Evolutionary conservation across 2,329 filamentous ascomycete species (phyloP), one percentile per base, ranked within the genome.

Genomic region (Aspergillus phoenicis): DNA sequence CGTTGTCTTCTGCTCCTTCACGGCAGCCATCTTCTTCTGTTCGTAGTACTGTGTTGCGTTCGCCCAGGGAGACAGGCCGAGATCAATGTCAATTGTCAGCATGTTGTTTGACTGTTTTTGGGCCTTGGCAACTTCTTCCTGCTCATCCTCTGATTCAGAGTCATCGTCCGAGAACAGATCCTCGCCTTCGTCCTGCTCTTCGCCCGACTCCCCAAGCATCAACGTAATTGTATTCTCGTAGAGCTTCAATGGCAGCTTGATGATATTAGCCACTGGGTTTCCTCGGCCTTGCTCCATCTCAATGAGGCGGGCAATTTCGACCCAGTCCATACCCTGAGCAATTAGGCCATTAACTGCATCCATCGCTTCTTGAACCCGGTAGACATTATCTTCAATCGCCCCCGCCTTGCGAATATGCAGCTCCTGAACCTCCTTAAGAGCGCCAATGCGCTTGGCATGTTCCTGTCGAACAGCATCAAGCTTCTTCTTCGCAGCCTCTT

Each of bases 291-390:
- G 91, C 73, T 98, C 94, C 66, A 92, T 86, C 73, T 97, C 92
- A 56, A 99, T 91, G 63, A 99, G 80, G 61, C 89, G 90, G 8
- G 86, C 91, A 69, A 98, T 93, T 66, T 97, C 91, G 10, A 92
- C 87, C 95, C 95, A 99, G 70, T 99, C 95, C 93, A 98, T 98
- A 10, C 94, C 94, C 71, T 97, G 92, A 5, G 87, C 87, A 62
- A 99, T 87, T n/a, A 98, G 81, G 0, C 91, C 91, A 74, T 96
- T 98, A 57, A 99, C 89, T 3, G 95, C 93, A 73, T 93, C 91
- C 74, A 93, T 93, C 4, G 92, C 93, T 78, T 98, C 95, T 73
- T 97, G 91, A 0, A 98, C 93, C 54, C 93, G 86, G 71, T 96
- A 91, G 1, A 92, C 83, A 70, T 99, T 98, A 22, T 92, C 91